Conservation (phyloP, 2,329 filamentous ascomycete genomes). For the Aspergillus versicolor region DNA sequence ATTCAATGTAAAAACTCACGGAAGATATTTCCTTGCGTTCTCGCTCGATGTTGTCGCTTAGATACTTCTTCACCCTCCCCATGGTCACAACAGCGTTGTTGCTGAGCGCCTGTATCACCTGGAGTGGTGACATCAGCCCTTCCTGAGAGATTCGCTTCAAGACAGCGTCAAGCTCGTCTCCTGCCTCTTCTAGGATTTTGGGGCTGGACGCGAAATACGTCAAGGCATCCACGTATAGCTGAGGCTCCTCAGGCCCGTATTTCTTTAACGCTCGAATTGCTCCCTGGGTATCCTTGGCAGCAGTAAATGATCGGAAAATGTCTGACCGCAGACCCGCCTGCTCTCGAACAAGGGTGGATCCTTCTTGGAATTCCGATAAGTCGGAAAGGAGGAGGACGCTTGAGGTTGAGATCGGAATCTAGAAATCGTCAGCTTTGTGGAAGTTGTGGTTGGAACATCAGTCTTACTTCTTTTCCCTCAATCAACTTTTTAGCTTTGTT, state of each 20-base stretch:
- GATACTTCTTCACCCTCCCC: slow-evolving; percentile 94
- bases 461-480: slow-evolving; percentile 67
- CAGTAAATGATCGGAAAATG: slow-evolving; percentile 94
- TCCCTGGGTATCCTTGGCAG: slow-evolving; percentile 84
- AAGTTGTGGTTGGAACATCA: background rate
- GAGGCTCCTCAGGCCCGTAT: slow-evolving; percentile 87
- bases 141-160: slow-evolving; percentile 85
- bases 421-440: background rate
- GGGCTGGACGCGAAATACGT: slow-evolving; percentile 90
- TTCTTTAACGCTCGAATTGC: slow-evolving; percentile 87
- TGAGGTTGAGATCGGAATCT: slow-evolving; percentile 83
- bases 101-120: slow-evolving; percentile 90
- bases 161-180: slow-evolving; percentile 77
- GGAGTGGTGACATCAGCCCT: slow-evolving; percentile 88
- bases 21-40: slow-evolving; percentile 81
- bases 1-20: slow-evolving; percentile 28
- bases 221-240: slow-evolving; percentile 87
- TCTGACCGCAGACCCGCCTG: slow-evolving; percentile 89
- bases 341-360: slow-evolving; percentile 88
- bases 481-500: slow-evolving; percentile 86
- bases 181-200: slow-evolving; percentile 78
- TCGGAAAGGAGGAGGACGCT: slow-evolving; percentile 92
- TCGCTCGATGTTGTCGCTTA: slow-evolving; percentile 81
- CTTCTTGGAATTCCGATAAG: slow-evolving; percentile 83
- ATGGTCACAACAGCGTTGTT: slow-evolving; percentile 84